Base-by-base conservation (phyloP, 805 yeast genomes). In the Metschnikowia noctiluminum region DNA sequence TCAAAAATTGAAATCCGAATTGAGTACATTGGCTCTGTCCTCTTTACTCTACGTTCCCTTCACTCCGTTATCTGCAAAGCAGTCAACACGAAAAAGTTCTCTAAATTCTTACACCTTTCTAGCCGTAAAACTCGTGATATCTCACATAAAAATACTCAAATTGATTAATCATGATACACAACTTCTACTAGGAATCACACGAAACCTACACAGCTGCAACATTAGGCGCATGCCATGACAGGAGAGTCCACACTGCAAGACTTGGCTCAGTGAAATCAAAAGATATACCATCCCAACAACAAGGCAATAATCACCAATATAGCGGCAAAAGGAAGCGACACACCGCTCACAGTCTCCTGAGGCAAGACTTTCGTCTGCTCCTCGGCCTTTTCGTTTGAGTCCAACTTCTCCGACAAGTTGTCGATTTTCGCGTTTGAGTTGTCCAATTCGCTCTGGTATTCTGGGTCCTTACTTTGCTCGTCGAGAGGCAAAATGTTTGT, bases 261-360 rank as follows among this genome's bases (percentile, higher is more conserved):
- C 35, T 27, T 36, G 10, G 16, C 31, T 36, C 38, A 26, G 40
- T 14, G 28, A 12, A 28, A 48, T 68, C 72, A 84, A 60, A 82
- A 82, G 58, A 85, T 78, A 65, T 83, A 74, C 89, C 90, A 86
- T 45, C 90, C 92, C 53, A 85, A 68, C 79, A 70, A 58, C 82
- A 88, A 64, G 75, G 77, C 68, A 52, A 71, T 53, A 42, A 73
- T 71, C 62, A 64, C 74, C 64, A 67, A 80, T 56, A 55, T 76
- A 64, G 55, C 58, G 28, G 85, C 83, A 45, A 77, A 64, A 30
- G 82, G 81, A 37, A 80, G 66, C 16, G 87, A 76, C 40, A 85
- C 69, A 13, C 82, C 84, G 50, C 60, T 64, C 43, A 66, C 65
- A n/a, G 72, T 63, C 48, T 68, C 74, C 34, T 57, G 62, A 28